Evolutionary conservation across 176 grass and related monocot species (phyloP), one percentile per base, ranked within the genome.

Genomic region (Oryza glumipatula): DNA sequence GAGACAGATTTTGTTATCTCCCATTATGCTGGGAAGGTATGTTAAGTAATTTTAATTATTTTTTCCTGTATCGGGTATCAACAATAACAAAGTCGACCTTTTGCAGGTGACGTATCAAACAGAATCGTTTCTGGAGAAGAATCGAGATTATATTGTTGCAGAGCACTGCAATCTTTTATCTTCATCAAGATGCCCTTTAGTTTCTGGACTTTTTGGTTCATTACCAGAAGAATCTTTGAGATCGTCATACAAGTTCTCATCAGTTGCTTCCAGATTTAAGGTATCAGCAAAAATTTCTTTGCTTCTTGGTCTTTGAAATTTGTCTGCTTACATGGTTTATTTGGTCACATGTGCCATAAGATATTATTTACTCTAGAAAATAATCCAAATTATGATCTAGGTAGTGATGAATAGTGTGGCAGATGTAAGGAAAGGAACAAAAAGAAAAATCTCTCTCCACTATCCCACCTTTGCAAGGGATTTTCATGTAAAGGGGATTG

Each of bases 21-120:
- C 58, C 96, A 99, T 83, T 99, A 99, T 84, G 96, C 96, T 47
- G 96, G 96, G 71, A 99, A 99, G 89, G 96, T 99, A 89, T 79
- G 52, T 23, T 32, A 80, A 38, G 28, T 32, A 78, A 74, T 60
- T 81, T 75, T 71, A 70, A 85, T 44, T 89, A 68, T 11, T 77
- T 77, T 76, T 69, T 33, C 58, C n/a, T 63, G 9, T 63, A 23
- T 91, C 48, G 10, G 69, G 17, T 46, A 3, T 87, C 33, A 47
- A 65, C 23, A 81, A 63, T 87, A 63, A 76, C 56, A 68, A 32
- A 28, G 58, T 72, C 33, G 2, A 64, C 22, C 3, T 75, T 80
- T 77, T 90, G 60, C 84, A 99, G 96, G 96, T 99, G 47, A 96
- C 84, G 0, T 99, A 99, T 92, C 91, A 96, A 89, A 99, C 93